Evolutionary conservation across 116 monocot species (phyloP).

Genomic region (Papilionanthe hybrid): DNA sequence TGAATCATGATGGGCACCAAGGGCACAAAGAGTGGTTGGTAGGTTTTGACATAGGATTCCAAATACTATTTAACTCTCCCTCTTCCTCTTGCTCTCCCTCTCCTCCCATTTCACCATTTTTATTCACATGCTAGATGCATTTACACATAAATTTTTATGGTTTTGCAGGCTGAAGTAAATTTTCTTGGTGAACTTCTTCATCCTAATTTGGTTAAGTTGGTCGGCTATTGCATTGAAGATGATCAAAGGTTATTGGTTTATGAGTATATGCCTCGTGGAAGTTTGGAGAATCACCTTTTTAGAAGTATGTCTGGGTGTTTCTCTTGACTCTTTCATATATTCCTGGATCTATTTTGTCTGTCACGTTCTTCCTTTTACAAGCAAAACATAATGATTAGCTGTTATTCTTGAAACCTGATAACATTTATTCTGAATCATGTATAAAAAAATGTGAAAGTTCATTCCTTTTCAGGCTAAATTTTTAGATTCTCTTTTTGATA

Average conservation of each 20-base stretch:
- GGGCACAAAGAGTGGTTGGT: constrained; percentile 54
- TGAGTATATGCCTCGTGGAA: constrained; percentile 41
- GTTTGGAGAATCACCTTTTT: constrained; percentile 44
- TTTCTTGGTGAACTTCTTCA: constrained; percentile 45
- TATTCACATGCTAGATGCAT: not conserved
- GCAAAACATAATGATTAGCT: not conserved
- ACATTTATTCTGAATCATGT: not conserved
- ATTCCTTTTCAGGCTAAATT: too few species aligned
- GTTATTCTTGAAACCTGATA: not conserved
- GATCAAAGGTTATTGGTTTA: constrained; percentile 37
- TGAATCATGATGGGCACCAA: constrained; percentile 48
- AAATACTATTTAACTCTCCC: not conserved
- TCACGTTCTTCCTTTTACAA: not conserved
- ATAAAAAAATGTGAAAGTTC: not conserved
- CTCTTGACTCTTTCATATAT: constrained; percentile 1
- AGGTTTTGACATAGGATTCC: not conserved
- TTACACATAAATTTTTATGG: not conserved
- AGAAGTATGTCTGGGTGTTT: constrained; percentile 24
- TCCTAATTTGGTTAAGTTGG: constrained; percentile 49
- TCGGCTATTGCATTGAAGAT: constrained; percentile 51
- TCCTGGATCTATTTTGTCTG: not conserved
- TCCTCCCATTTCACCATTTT: not conserved
- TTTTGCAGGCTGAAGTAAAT: constrained; percentile 42
- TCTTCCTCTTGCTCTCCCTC: not conserved
- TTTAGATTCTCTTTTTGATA: not conserved